phyloP scores from a whole-genome alignment of 2,329 filamentous ascomycete species.

The Fusarium setosum region DNA sequence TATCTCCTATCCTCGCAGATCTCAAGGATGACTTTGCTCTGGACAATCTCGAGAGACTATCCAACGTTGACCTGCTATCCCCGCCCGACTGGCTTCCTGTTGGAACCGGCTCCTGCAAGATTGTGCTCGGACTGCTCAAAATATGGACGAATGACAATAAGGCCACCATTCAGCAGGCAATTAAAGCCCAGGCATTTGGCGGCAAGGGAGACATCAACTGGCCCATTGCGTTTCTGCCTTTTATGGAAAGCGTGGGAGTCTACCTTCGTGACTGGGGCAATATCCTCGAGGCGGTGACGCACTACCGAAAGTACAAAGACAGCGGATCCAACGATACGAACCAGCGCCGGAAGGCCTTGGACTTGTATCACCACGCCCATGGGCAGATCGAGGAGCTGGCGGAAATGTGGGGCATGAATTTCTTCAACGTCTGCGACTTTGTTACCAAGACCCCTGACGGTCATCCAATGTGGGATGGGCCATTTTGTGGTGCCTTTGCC shows the following conservation, averaged over 20 bases:
- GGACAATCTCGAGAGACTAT: not conserved
- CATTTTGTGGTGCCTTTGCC: not conserved
- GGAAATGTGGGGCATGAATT: not conserved
- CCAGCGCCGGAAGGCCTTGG: not conserved
- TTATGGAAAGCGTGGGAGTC: conserved; percentile 3
- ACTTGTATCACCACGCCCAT: not conserved
- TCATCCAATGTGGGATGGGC: not conserved
- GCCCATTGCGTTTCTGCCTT: not conserved
- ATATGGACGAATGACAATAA: not conserved
- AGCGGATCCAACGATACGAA: not conserved
- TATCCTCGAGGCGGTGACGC: not conserved
- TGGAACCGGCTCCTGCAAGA: not conserved
- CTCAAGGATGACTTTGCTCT: not conserved
- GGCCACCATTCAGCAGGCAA: not conserved
- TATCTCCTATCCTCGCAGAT: not conserved
- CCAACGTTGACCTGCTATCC: not conserved
- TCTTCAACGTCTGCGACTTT: not conserved
- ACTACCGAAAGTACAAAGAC: not conserved
- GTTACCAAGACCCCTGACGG: not conserved
- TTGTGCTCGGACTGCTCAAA: not conserved
- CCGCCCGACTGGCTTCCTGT: not conserved
- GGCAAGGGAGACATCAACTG: not conserved
- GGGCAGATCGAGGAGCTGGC: not conserved
- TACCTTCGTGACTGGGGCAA: conserved; percentile 2
- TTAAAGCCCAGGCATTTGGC: not conserved